Base-by-base conservation (phyloP, 441 rosid genomes). In the Adansonia madagascariensis region DNA sequence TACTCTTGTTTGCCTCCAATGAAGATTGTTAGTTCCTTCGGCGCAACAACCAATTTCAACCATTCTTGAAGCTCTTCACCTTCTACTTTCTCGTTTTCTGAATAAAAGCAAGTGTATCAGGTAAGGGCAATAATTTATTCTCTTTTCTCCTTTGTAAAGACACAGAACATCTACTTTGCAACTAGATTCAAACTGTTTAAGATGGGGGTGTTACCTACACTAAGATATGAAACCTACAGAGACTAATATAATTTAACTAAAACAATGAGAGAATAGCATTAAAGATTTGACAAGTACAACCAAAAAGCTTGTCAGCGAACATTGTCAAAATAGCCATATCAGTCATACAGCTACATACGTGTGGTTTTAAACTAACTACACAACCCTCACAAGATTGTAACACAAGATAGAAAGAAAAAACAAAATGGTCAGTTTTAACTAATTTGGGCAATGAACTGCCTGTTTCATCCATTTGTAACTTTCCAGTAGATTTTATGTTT, bases 41-140 rank as follows among this genome's bases (percentile, higher is more conserved):
- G 97, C 14, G 90, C 91, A 10, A 91, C 98, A 77, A 97, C 97
- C 86, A 87, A 75, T 75, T 85, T 90, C 84, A 97, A 86, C 98
- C 96, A 97, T 79, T 89, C 78, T 59, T 88, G 91, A 81, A 97
- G 80, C 82, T 92, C 97, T 81, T 93, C 97, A 55, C 99, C 99
- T 84, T 94, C 98, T 35, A 94, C 92, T 86, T 94, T 97, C 88
- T 97, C 99, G 69, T 86, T 88, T 73, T 88, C 99, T 96, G 87
- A 78, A 85, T 79, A 80, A 79, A 65, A 66, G 24, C 12, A 31
- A 78, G 64, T 31, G 44, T 31, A 27, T 50, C 46, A 17, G 52
- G 24, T 12, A 31, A 24, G 15, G 57, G 7, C 0, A 46, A 49
- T 47, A 15, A n/a, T 71, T 71, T 71, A 2, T 53, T 53, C 8